phyloP scores from a whole-genome alignment of 768 basidiomycete genomes.

The Exsudoporus frostii region DNA sequence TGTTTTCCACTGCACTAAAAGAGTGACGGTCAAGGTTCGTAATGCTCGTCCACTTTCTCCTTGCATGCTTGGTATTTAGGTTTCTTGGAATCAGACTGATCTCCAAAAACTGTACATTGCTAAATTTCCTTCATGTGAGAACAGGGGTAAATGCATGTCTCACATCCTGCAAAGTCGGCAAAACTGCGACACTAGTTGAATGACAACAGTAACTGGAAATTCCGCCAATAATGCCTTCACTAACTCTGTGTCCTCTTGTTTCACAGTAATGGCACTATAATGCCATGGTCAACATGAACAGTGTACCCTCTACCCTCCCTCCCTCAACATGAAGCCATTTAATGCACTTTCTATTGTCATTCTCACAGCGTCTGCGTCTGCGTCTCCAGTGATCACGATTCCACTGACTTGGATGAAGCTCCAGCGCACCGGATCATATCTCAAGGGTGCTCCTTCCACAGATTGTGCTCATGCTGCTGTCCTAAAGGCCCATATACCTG shows the following conservation, averaged over 20 bases:
- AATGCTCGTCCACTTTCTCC: too few relatives aligned
- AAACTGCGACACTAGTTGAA: not conserved
- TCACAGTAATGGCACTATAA: constrained; percentile 2
- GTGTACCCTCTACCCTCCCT: not conserved
- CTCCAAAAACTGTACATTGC: too few relatives aligned
- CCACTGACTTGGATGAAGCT: constrained; percentile 18
- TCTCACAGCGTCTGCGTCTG: constrained; percentile 6
- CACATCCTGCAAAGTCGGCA: too few relatives aligned
- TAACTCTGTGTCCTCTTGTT: not conserved
- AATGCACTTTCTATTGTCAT: constrained; percentile 1
- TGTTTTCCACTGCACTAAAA: too few relatives aligned
- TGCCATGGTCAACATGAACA: not conserved
- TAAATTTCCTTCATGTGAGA: too few relatives aligned
- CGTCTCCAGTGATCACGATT: constrained; percentile 2
- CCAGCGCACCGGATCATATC: constrained; percentile 10
- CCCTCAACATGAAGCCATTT: constrained; percentile 14
- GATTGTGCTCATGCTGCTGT: constrained; percentile 14
- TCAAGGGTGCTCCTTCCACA: constrained; percentile 16
- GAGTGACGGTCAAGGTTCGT: too few relatives aligned
- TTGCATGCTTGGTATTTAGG: too few relatives aligned
- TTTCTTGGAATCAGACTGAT: too few relatives aligned
- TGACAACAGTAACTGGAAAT: too few relatives aligned
- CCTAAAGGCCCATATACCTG: not conserved
- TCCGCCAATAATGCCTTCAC: not conserved
- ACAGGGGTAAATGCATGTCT: too few relatives aligned